These are phyloP conservation scores for Fusarium circinatum DNA, from an alignment of 2,329 filamentous ascomycete species.

Conservation along the genomic window DNA sequence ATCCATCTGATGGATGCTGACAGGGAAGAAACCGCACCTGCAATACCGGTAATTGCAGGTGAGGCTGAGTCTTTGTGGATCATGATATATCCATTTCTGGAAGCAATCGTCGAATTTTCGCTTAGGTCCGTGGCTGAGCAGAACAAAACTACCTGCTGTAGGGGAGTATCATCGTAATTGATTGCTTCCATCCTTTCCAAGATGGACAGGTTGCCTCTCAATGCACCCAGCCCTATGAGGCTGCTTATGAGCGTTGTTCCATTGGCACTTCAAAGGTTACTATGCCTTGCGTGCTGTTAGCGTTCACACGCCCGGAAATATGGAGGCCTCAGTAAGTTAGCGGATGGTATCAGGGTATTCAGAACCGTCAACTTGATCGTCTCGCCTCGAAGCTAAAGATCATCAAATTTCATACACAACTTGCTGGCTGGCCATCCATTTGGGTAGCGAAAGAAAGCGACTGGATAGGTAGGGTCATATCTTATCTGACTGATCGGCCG, in stretches of 20 bases:
- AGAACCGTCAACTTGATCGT: neutral
- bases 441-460: neutral
- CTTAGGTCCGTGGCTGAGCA: constrained; percentile 18
- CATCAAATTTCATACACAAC: neutral
- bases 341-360: neutral
- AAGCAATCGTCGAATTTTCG: constrained; percentile 11
- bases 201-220: constrained; percentile 12
- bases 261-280: neutral
- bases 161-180: neutral
- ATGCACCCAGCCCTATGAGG: constrained; percentile 22
- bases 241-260: neutral
- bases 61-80: constrained; percentile 28
- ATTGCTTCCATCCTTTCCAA: constrained; percentile 6
- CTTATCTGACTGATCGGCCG: constrained; percentile 1
- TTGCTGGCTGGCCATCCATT: neutral
- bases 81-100: neutral
- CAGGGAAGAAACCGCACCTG: constrained; percentile 3
- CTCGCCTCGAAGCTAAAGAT: neutral
- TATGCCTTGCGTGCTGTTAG: neutral
- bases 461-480: neutral
- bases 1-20: constrained; percentile 21
- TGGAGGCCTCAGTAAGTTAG: constrained; percentile 10
- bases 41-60: constrained; percentile 8
- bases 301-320: neutral
- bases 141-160: neutral